Conservation (phyloP, 257 asterid genomes). For the Asclepias syriaca region DNA sequence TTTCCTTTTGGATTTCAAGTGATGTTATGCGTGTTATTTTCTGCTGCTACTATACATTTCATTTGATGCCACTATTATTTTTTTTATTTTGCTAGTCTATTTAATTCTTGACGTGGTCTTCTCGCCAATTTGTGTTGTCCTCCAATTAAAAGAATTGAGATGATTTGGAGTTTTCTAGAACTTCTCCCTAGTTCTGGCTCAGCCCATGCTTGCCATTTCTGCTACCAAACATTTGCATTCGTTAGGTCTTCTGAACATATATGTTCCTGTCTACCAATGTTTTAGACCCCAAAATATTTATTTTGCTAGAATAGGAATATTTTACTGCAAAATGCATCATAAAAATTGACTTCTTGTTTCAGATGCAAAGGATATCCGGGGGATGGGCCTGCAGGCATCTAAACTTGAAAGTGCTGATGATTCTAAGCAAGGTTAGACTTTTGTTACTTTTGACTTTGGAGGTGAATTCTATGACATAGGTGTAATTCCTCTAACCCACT, state of each 20-base stretch:
- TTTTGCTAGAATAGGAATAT: neutral
- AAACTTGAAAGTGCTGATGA: slow-evolving; percentile 76
- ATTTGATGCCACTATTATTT: neutral
- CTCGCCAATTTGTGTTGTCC: neutral
- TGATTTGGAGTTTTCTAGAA: slow-evolving; percentile 1
- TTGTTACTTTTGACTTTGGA: neutral
- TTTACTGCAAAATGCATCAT: neutral
- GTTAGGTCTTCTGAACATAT: slow-evolving; percentile 2
- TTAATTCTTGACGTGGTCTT: neutral
- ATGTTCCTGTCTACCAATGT: neutral
- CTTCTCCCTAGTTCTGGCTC: neutral
- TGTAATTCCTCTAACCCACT: neutral
- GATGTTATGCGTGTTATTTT: neutral
- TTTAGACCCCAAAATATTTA: neutral
- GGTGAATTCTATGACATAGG: neutral
- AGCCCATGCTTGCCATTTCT: neutral
- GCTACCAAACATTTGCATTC: neutral
- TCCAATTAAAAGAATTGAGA: neutral
- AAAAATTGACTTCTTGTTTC: slow-evolving; percentile 10
- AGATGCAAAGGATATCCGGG: slow-evolving; percentile 89
- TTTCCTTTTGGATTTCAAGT: neutral
- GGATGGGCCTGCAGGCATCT: slow-evolving; percentile 96
- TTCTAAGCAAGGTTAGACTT: slow-evolving; percentile 52
- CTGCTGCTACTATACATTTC: neutral
- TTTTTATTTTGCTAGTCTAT: neutral